These are phyloP conservation scores for Fusarium acutatum DNA, from an alignment of 2,329 filamentous ascomycete genomes.

Conservation along the genomic window DNA sequence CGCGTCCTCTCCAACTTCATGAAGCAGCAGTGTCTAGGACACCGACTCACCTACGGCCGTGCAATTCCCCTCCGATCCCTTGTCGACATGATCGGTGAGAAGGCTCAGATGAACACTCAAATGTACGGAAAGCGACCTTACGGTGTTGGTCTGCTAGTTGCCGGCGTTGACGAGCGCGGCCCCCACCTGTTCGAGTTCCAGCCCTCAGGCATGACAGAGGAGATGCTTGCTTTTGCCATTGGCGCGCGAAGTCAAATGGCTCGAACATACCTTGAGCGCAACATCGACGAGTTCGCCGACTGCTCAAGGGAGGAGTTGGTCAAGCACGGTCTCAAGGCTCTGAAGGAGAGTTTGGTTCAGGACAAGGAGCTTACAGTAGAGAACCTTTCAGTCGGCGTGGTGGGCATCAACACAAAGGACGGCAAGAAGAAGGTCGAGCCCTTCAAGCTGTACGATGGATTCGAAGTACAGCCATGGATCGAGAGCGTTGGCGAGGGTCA, in stretches of 20 bases:
- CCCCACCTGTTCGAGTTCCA: slow-evolving; percentile 99
- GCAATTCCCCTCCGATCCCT: slow-evolving; percentile 90
- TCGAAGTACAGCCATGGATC: slow-evolving; percentile 86
- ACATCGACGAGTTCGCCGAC: slow-evolving; percentile 83
- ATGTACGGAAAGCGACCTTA: slow-evolving; percentile 97
- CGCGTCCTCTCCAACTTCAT: slow-evolving; percentile 99
- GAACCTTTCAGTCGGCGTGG: slow-evolving; percentile 91
- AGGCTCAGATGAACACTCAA: slow-evolving; percentile 97
- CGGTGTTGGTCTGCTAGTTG: slow-evolving; percentile 90
- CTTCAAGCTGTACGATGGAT: slow-evolving; percentile 91
- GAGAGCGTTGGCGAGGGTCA: slow-evolving; percentile 72
- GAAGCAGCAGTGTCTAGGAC: slow-evolving; percentile 98
- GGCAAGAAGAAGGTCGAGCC: slow-evolving; percentile 71
- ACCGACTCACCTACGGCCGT: slow-evolving; percentile 94
- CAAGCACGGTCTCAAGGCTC: slow-evolving; percentile 85
- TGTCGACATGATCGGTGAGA: slow-evolving; percentile 91
- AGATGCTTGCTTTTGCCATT: slow-evolving; percentile 97
- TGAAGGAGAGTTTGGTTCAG: slow-evolving; percentile 96
- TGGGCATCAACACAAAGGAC: slow-evolving; percentile 65
- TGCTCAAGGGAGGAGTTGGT: slow-evolving; percentile 86
- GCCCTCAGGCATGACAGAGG: slow-evolving; percentile 92
- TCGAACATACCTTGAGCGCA: slow-evolving; percentile 92
- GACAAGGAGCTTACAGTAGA: slow-evolving; percentile 98
- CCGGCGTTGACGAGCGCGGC: slow-evolving; percentile 91
- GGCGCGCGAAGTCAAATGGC: slow-evolving; percentile 98